phyloP scores from a whole-genome alignment of 129 eudicot genomes.

The Kitagawia praeruptora region DNA sequence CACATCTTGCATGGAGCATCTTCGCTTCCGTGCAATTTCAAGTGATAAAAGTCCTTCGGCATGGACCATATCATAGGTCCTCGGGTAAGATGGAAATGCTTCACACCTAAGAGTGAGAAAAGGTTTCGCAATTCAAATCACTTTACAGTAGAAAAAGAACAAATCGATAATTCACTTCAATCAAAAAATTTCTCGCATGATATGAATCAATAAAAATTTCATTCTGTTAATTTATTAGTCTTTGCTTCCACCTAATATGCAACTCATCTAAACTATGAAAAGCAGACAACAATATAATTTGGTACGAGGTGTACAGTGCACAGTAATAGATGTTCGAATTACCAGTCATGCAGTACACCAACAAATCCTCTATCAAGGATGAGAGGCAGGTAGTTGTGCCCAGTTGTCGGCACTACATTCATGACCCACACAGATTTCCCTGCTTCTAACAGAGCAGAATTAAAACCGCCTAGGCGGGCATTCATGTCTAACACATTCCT shows the following conservation, averaged over 20 bases:
- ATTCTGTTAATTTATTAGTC: not conserved
- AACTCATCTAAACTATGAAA: not conserved
- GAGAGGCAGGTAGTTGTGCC: constrained; percentile 71
- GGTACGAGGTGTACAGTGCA: not conserved
- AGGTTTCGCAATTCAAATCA: not conserved
- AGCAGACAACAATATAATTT: not conserved
- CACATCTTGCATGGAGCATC: constrained; percentile 62
- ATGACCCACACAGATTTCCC: constrained; percentile 96
- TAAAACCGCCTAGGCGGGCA: constrained; percentile 86
- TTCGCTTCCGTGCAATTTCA: constrained; percentile 49
- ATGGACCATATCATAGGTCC: constrained; percentile 92
- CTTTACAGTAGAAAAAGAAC: not conserved
- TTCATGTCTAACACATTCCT: constrained; percentile 97
- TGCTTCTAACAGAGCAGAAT: constrained; percentile 75
- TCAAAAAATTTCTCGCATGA: not conserved
- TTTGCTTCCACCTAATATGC: not conserved
- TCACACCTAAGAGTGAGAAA: constrained; percentile 60
- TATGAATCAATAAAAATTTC: not conserved
- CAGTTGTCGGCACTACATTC: constrained; percentile 86
- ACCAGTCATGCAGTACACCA: constrained; percentile 97
- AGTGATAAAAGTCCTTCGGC: constrained; percentile 86
- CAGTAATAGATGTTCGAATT: constrained; percentile 14
- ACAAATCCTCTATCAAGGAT: constrained; percentile 84
- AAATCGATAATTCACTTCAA: not conserved
- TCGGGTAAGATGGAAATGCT: constrained; percentile 91